phyloP scores from a whole-genome alignment of 768 basidiomycete species.

The Rhodotorula paludigena region DNA sequence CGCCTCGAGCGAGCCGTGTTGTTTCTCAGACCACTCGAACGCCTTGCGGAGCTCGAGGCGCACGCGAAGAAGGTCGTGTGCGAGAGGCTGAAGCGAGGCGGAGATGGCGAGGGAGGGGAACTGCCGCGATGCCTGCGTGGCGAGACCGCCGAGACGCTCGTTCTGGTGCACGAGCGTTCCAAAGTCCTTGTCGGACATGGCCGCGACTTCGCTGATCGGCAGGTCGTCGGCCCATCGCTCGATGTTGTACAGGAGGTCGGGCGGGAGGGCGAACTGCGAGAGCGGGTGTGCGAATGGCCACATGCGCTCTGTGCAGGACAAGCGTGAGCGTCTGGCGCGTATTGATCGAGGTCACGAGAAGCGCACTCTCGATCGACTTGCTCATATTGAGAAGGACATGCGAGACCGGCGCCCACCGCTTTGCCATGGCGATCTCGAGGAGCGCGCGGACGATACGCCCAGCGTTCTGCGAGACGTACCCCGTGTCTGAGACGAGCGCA shows the following conservation, averaged over 20 bases:
- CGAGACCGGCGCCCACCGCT: conserved; percentile 80
- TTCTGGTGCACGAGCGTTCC: conserved; percentile 81
- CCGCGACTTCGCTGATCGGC: conserved; percentile 65
- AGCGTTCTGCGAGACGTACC: conserved; percentile 89
- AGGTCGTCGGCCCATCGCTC: conserved; percentile 76
- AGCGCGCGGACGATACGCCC: conserved; percentile 91
- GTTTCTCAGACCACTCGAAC: conserved; percentile 73
- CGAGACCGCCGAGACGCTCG: conserved; percentile 71
- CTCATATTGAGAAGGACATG: conserved; percentile 79
- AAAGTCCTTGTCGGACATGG: conserved; percentile 61
- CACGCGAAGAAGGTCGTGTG: conserved; percentile 75
- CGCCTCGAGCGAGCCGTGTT: conserved; percentile 72
- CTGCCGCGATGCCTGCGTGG: conserved; percentile 72
- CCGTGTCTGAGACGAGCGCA: conserved; percentile 89
- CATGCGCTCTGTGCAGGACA: conserved; percentile 58
- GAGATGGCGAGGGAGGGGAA: conserved; percentile 69
- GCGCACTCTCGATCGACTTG: conserved; percentile 53
- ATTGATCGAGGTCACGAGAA: background rate
- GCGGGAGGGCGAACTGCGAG: conserved; percentile 67
- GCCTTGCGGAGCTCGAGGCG: conserved; percentile 58
- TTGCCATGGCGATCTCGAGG: conserved; percentile 86
- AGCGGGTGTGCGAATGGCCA: conserved; percentile 96
- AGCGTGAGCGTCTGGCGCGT: too few species aligned
- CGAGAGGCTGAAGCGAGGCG: conserved; percentile 72
- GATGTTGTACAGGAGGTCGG: conserved; percentile 71